phyloP scores from a whole-genome alignment of 441 rosid species.

The Mallotus japonicus region DNA sequence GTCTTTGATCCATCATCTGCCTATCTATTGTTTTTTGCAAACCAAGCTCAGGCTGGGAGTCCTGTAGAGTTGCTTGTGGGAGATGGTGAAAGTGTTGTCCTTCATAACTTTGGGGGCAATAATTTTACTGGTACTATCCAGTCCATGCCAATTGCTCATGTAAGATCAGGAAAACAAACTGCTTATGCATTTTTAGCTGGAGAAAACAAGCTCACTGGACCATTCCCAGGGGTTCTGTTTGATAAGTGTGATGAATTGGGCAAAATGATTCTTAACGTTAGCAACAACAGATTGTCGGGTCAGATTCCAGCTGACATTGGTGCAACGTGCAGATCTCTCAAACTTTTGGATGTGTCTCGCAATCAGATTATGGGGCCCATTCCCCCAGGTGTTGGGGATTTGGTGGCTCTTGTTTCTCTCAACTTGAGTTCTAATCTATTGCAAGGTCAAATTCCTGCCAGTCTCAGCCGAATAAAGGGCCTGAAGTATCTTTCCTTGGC shows the following conservation, averaged over 20 bases:
- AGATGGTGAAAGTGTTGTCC: constrained; percentile 28
- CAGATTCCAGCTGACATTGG: constrained; percentile 43
- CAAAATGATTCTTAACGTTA: constrained; percentile 47
- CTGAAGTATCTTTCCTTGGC: constrained; percentile 53
- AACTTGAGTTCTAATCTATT: constrained; percentile 52
- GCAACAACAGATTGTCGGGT: constrained; percentile 50
- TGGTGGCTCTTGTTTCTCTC: constrained; percentile 42
- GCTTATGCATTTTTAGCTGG: constrained; percentile 49
- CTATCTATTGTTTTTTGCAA: constrained; percentile 38
- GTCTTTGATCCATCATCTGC: constrained; percentile 34
- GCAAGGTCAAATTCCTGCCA: constrained; percentile 47
- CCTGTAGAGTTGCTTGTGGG: constrained; percentile 23
- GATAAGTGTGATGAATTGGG: constrained; percentile 41
- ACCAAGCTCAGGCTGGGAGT: constrained; percentile 28
- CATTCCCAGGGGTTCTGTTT: constrained; percentile 46
- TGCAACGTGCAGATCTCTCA: constrained; percentile 44
- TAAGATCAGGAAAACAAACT: constrained; percentile 36
- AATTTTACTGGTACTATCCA: constrained; percentile 45
- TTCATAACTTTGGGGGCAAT: constrained; percentile 54
- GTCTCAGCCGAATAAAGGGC: constrained; percentile 36
- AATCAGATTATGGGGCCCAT: constrained; percentile 50
- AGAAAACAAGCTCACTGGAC: constrained; percentile 49
- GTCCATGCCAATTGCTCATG: constrained; percentile 42
- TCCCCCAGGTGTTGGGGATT: constrained; percentile 41
- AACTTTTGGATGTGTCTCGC: constrained; percentile 47